Evolutionary conservation across 2,329 filamentous ascomycete genomes (phyloP).

Genomic region (Cephalotrichum gorgonifer): DNA sequence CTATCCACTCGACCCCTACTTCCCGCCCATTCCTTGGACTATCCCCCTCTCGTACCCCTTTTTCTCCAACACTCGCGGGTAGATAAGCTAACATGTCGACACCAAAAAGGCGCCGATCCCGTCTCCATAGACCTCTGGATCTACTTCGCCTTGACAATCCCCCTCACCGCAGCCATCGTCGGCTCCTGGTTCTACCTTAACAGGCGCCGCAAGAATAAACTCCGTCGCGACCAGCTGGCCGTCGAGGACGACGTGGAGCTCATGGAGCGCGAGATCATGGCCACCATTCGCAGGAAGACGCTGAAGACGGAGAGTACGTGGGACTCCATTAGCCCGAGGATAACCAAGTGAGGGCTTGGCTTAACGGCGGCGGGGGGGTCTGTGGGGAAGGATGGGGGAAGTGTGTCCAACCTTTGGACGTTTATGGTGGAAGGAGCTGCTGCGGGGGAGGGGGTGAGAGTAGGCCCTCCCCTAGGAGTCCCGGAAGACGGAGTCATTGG

Average conservation of each 20-base stretch:
- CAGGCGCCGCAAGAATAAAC: conserved; percentile 34
- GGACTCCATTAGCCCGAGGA: conserved; percentile 27
- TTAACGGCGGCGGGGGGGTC: background rate
- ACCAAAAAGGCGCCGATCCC: conserved; percentile 24
- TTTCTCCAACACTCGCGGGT: background rate
- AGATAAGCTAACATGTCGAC: conserved; percentile 9
- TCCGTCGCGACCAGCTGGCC: conserved; percentile 36
- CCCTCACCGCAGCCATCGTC: conserved; percentile 45
- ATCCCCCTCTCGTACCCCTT: background rate
- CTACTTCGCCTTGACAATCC: conserved; percentile 52
- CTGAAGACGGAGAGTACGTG: conserved; percentile 46
- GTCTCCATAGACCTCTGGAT: conserved; percentile 48
- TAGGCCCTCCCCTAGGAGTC: no score
- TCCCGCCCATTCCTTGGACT: background rate
- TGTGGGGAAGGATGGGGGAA: background rate
- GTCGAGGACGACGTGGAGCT: conserved; percentile 43
- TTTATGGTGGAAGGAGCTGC: no score
- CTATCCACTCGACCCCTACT: background rate
- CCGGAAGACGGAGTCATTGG: background rate
- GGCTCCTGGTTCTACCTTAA: conserved; percentile 45
- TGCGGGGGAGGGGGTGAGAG: background rate
- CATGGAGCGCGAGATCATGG: conserved; percentile 49
- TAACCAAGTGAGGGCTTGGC: background rate
- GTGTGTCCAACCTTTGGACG: background rate
- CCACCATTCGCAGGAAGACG: conserved; percentile 43